A percentile compares a stretch with the other conserved stretches of the same genome.
phyloP scores from a whole-genome alignment of 176 grass and related monocot species.

The Microstegium vimineum region DNA sequence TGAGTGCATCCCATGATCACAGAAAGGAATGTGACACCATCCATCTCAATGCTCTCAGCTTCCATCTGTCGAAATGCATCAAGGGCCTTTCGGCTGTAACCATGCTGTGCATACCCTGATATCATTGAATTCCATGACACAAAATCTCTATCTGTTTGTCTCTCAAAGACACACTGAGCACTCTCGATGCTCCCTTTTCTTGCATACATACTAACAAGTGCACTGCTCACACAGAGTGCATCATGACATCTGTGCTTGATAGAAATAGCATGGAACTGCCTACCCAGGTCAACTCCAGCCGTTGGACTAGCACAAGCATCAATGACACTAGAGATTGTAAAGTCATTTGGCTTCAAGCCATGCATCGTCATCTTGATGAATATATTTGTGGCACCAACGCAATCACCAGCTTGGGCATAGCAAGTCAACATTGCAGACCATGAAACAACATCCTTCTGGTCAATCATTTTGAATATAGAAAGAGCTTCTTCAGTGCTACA shows the following conservation, averaged over 20 bases:
- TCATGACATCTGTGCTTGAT: slow-evolving; percentile 60
- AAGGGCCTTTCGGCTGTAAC: slow-evolving; percentile 61
- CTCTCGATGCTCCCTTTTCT: slow-evolving; percentile 70
- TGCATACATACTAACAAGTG: slow-evolving; percentile 77
- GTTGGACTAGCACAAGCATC: slow-evolving; percentile 47
- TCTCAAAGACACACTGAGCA: slow-evolving; percentile 63
- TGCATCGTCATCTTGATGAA: slow-evolving; percentile 55
- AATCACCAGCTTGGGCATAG: slow-evolving; percentile 66
- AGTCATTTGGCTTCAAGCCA: slow-evolving; percentile 60
- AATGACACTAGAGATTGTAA: slow-evolving; percentile 69
- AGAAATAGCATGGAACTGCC: slow-evolving; percentile 69
- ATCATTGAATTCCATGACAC: slow-evolving; percentile 89
- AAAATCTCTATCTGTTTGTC: slow-evolving; percentile 59
- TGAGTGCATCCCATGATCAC: slow-evolving; percentile 67
- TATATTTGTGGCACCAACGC: slow-evolving; percentile 49
- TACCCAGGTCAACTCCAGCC: slow-evolving; percentile 54
- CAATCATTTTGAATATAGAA: slow-evolving; percentile 49
- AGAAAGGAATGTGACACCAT: slow-evolving; percentile 62
- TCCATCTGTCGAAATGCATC: slow-evolving; percentile 66
- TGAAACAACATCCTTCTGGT: slow-evolving; percentile 67
- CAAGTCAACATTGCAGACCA: slow-evolving; percentile 77
- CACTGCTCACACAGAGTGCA: slow-evolving; percentile 58
- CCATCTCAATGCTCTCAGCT: slow-evolving; percentile 44
- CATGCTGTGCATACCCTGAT: slow-evolving; percentile 68
- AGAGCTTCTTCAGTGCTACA: slow-evolving; percentile 42